A percentile compares a stretch with the other conserved stretches of the same genome.
Conservation (phyloP, 148 eudicot species). For the Cornus florida region DNA sequence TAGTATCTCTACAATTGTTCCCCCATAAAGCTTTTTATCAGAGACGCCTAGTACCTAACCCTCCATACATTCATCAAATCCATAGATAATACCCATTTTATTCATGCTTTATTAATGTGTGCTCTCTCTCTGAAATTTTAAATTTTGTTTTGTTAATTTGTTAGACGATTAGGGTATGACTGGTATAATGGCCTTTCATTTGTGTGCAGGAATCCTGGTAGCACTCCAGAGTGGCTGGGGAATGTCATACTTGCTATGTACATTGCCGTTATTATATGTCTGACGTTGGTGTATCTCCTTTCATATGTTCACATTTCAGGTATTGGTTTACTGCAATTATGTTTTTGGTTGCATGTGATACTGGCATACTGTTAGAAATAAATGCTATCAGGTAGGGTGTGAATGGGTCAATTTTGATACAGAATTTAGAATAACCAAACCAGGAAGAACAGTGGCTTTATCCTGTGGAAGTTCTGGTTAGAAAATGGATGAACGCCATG, state of each 20-base stretch:
- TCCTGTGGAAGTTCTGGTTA: not conserved
- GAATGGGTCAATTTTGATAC: not conserved
- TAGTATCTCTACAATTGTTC: too few species aligned
- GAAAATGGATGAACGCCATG: not conserved
- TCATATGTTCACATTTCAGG: slow-evolving; percentile 96
- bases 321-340: slow-evolving; percentile 25
- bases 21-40: too few species aligned
- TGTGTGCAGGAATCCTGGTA: slow-evolving; percentile 81
- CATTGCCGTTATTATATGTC: slow-evolving; percentile 64
- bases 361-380: not conserved
- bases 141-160: not conserved
- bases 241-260: slow-evolving; percentile 56
- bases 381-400: not conserved
- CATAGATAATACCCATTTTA: not conserved
- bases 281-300: slow-evolving; percentile 85
- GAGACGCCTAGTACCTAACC: too few species aligned
- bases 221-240: slow-evolving; percentile 76
- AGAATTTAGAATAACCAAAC: not conserved
- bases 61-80: not conserved
- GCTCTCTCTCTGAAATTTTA: not conserved
- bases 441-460: slow-evolving; percentile 2
- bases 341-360: not conserved
- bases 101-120: not conserved
- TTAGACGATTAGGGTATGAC: not conserved
- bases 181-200: not conserved